Evolutionary conservation across 441 rosid genomes (phyloP).

Genomic region (Bruguiera hainesii): DNA sequence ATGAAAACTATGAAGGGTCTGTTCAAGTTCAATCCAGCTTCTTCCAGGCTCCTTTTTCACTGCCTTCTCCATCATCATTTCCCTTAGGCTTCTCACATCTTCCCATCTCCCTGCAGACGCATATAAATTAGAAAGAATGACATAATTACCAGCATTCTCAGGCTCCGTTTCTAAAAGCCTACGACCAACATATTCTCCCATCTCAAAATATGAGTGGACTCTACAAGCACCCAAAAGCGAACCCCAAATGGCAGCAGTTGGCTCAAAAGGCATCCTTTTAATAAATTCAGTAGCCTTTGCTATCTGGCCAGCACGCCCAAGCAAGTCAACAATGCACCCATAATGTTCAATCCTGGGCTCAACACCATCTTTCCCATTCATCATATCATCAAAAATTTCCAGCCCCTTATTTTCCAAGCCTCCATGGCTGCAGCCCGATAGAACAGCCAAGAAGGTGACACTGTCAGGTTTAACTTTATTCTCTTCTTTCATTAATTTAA

Average conservation of each 20-base stretch:
- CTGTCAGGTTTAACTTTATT: constrained; percentile 47
- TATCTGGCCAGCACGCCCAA: constrained; percentile 61
- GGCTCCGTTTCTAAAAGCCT: constrained; percentile 55
- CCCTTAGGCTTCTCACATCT: constrained; percentile 48
- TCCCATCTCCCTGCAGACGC: constrained; percentile 65
- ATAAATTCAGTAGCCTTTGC: constrained; percentile 47
- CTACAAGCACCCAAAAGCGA: constrained; percentile 66
- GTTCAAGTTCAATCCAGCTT: constrained; percentile 57
- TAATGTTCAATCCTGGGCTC: constrained; percentile 62
- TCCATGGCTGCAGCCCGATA: constrained; percentile 75
- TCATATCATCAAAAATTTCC: constrained; percentile 45
- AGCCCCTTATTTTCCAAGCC: constrained; percentile 57
- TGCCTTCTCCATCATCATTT: constrained; percentile 51
- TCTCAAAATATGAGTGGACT: constrained; percentile 47
- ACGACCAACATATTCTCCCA: constrained; percentile 56
- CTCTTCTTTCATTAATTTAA: constrained; percentile 54
- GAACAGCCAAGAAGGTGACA: constrained; percentile 65
- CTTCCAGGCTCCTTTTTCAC: constrained; percentile 57
- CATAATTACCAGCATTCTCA: constrained; percentile 65
- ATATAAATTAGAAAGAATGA: constrained; percentile 51
- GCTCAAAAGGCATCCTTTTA: constrained; percentile 54
- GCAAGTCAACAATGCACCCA: constrained; percentile 69
- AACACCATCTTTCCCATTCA: constrained; percentile 30
- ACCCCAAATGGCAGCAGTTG: constrained; percentile 80
- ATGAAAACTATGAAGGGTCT: constrained; percentile 45